Conservation (phyloP, 2,329 filamentous ascomycete genomes). For the Beauveria rudraprayagi region DNA sequence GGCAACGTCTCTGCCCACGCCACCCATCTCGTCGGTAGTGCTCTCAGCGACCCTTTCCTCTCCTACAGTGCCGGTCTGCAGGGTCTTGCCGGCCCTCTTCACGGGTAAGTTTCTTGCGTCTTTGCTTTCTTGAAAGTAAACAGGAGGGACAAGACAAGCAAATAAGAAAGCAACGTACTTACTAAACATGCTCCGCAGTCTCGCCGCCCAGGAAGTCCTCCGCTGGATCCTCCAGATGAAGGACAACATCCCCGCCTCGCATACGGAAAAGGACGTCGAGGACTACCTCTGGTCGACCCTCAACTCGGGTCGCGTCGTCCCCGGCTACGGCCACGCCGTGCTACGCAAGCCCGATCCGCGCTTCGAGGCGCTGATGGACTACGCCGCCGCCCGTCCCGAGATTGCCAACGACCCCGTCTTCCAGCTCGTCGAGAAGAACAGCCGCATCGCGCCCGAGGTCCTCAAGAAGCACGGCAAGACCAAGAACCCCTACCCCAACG, state of each 20-base stretch:
- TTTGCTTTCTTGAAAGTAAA: background rate
- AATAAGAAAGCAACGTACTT: background rate
- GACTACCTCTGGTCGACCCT: constrained; percentile 89
- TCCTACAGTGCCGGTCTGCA: constrained; percentile 94
- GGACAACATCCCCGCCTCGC: constrained; percentile 68
- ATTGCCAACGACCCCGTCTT: constrained; percentile 86
- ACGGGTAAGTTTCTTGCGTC: constrained; percentile 37
- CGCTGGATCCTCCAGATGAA: constrained; percentile 98
- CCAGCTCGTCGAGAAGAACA: constrained; percentile 89
- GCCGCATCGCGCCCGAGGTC: constrained; percentile 80
- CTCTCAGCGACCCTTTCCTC: constrained; percentile 88
- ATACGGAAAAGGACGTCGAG: constrained; percentile 73
- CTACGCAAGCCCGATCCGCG: constrained; percentile 94
- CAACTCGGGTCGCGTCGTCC: constrained; percentile 88
- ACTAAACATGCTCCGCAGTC: constrained; percentile 31
- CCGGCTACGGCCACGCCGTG: constrained; percentile 91
- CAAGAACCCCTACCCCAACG: constrained; percentile 96
- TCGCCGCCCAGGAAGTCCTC: constrained; percentile 93
- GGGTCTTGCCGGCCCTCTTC: constrained; percentile 78
- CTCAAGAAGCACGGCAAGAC: constrained; percentile 95
- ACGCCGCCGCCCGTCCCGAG: constrained; percentile 74
- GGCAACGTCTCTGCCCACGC: constrained; percentile 95
- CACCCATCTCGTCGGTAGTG: constrained; percentile 90
- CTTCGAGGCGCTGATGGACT: constrained; percentile 95
- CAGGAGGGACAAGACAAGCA: background rate